Conservation (phyloP, 768 basidiomycete species). For the Crucibulum laeve region DNA sequence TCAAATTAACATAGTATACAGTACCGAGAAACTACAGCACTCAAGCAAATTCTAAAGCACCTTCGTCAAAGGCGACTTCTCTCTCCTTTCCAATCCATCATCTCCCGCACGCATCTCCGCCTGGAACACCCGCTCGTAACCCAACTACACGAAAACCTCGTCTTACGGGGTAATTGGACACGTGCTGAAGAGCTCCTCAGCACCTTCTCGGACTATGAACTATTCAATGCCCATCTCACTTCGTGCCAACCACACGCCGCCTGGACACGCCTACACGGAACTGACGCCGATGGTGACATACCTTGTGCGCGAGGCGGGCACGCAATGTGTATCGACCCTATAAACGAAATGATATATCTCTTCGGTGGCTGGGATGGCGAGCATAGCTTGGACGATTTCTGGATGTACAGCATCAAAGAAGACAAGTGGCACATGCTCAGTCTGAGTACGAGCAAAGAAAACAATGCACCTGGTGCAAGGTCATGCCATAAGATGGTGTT, state of each 20-base stretch:
- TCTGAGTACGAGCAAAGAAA: conserved; percentile 46
- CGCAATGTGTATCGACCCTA: conserved; percentile 74
- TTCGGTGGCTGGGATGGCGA: conserved; percentile 80
- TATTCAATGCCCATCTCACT: conserved; percentile 60
- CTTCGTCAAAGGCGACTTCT: conserved; percentile 73
- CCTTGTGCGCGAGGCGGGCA: conserved; percentile 74
- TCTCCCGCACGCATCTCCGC: conserved; percentile 48
- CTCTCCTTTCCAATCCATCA: conserved; percentile 56
- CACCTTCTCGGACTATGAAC: conserved; percentile 45
- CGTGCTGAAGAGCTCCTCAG: conserved; percentile 51
- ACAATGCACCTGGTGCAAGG: conserved; percentile 65
- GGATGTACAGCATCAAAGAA: conserved; percentile 60
- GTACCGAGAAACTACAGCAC: conserved; percentile 62
- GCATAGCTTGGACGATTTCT: conserved; percentile 73
- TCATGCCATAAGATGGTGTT: conserved; percentile 84
- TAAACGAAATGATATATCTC: conserved; percentile 61
- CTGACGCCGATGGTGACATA: conserved; percentile 60
- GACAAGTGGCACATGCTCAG: conserved; percentile 63
- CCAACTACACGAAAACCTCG: conserved; percentile 55
- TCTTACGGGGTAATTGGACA: conserved; percentile 63
- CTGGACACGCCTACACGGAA: conserved; percentile 58
- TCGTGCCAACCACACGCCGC: conserved; percentile 53
- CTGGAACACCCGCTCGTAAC: conserved; percentile 73
- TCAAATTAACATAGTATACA: conserved; percentile 20
- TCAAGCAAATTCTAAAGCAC: conserved; percentile 71